Percentiles rank a stretch among this genome's conserved stretches.
Evolutionary conservation across 2,329 filamentous ascomycete species (phyloP).

Genomic region (Blastomyces percursus): DNA sequence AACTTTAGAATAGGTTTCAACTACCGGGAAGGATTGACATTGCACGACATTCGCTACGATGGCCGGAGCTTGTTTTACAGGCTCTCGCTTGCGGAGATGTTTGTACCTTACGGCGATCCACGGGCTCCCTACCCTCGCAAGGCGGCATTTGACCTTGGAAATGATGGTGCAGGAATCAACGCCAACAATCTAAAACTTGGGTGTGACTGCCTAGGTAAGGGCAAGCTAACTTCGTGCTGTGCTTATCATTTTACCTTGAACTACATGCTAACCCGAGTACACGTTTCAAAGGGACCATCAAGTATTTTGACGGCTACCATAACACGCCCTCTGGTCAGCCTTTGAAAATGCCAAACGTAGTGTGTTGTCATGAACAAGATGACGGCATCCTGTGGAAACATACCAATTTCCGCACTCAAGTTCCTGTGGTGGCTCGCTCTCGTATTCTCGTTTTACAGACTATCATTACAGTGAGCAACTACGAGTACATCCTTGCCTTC

Average conservation of each 20-base stretch:
- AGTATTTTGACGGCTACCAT: slow-evolving; percentile 51
- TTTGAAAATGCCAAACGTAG: slow-evolving; percentile 47
- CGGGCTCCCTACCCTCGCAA: slow-evolving; percentile 57
- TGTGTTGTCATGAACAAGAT: slow-evolving; percentile 58
- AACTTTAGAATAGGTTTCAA: slow-evolving; percentile 51
- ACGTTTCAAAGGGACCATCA: slow-evolving; percentile 48
- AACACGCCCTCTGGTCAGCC: slow-evolving; percentile 46
- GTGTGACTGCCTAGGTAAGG: not conserved
- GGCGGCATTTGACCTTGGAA: slow-evolving; percentile 61
- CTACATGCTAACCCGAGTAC: slow-evolving; percentile 27
- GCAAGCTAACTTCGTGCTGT: not conserved
- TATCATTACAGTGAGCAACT: slow-evolving; percentile 34
- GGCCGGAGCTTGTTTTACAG: slow-evolving; percentile 55
- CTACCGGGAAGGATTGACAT: slow-evolving; percentile 54
- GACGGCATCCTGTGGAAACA: slow-evolving; percentile 58
- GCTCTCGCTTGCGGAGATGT: slow-evolving; percentile 58
- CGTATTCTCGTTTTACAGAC: slow-evolving; percentile 53
- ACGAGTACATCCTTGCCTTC: slow-evolving; percentile 37
- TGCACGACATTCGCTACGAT: slow-evolving; percentile 60
- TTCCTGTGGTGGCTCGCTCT: slow-evolving; percentile 49
- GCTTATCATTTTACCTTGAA: not conserved
- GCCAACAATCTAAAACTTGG: slow-evolving; percentile 58
- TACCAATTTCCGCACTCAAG: slow-evolving; percentile 55
- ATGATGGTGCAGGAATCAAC: slow-evolving; percentile 54
- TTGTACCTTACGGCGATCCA: slow-evolving; percentile 57